phyloP scores from a whole-genome alignment of 2,329 filamentous ascomycete genomes.

The Clonostachys chloroleuca region DNA sequence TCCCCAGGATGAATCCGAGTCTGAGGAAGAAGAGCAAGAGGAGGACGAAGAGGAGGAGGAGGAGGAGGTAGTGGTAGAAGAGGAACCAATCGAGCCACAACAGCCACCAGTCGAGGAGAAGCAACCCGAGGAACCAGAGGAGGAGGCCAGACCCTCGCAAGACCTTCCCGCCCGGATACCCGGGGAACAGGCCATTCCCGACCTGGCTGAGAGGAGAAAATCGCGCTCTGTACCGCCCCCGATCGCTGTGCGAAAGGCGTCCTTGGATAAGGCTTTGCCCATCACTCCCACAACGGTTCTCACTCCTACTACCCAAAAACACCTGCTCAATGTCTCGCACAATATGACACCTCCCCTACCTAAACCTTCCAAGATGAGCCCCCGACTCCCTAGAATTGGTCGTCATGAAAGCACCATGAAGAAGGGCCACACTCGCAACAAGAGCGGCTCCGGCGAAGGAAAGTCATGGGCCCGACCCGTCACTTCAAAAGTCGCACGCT shows the following conservation, averaged over 20 bases:
- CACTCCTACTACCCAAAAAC: not conserved
- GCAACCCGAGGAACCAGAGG: not conserved
- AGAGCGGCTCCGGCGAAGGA: too few relatives aligned
- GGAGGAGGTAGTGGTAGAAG: too few relatives aligned
- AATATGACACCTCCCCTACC: not conserved
- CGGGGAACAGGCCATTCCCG: not conserved
- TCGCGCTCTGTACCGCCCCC: constrained; percentile 2
- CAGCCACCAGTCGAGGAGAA: too few relatives aligned
- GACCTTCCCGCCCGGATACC: not conserved
- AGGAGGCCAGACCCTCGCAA: not conserved
- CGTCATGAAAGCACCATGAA: too few relatives aligned
- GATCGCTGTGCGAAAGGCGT: not conserved
- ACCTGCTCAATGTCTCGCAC: not conserved
- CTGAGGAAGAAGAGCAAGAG: not conserved
- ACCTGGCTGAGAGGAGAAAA: not conserved
- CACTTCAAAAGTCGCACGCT: constrained; percentile 26
- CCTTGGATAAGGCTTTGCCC: not conserved
- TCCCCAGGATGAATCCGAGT: not conserved
- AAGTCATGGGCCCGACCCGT: too few relatives aligned
- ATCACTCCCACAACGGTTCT: not conserved
- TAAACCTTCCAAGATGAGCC: too few relatives aligned
- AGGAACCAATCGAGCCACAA: too few relatives aligned
- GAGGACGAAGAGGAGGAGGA: not conserved
- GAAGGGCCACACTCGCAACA: too few relatives aligned
- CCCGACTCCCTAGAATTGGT: too few relatives aligned